A percentile compares a stretch with the other conserved stretches of the same genome.
phyloP scores from a whole-genome alignment of 371 early-diverging fungal species.

The Astathelohania contejeani region DNA sequence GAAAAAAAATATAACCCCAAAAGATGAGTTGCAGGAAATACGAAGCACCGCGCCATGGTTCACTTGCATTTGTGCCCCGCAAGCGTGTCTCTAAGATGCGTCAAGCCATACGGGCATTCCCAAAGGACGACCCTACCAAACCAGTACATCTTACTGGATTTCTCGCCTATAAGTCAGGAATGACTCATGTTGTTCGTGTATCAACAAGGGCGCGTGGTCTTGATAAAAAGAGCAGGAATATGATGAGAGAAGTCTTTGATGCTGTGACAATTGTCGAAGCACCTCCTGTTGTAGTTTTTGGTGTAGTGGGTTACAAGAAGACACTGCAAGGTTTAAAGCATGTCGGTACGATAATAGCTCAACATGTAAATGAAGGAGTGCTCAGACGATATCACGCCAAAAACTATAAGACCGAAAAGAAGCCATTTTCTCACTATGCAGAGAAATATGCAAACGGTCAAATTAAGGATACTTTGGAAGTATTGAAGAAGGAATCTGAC shows the following conservation, averaged over 20 bases:
- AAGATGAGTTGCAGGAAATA: constrained; percentile 54
- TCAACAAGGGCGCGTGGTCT: constrained; percentile 52
- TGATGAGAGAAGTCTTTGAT: constrained; percentile 79
- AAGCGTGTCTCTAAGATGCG: constrained; percentile 82
- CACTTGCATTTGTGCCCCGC: constrained; percentile 91
- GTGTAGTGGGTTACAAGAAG: constrained; percentile 96
- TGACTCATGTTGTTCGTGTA: constrained; percentile 98
- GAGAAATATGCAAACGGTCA: constrained; percentile 72
- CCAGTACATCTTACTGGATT: constrained; percentile 93
- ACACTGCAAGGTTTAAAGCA: constrained; percentile 90
- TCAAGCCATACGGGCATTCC: constrained; percentile 90
- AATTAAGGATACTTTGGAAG: constrained; percentile 72
- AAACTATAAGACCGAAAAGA: constrained; percentile 92
- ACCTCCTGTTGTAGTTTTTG: constrained; percentile 89
- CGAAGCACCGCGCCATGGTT: constrained; percentile 86
- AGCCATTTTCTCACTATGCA: constrained; percentile 91
- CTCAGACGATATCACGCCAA: constrained; percentile 97
- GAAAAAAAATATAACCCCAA: not conserved
- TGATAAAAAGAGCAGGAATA: constrained; percentile 36
- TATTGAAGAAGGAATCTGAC: constrained; percentile 92
- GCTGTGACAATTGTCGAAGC: constrained; percentile 95
- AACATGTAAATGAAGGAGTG: constrained; percentile 88
- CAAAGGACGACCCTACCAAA: constrained; percentile 82
- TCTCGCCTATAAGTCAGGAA: constrained; percentile 98
- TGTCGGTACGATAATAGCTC: constrained; percentile 91